Base-by-base conservation (phyloP, 305 asterid species). In the Solanum aculeatissimum region DNA sequence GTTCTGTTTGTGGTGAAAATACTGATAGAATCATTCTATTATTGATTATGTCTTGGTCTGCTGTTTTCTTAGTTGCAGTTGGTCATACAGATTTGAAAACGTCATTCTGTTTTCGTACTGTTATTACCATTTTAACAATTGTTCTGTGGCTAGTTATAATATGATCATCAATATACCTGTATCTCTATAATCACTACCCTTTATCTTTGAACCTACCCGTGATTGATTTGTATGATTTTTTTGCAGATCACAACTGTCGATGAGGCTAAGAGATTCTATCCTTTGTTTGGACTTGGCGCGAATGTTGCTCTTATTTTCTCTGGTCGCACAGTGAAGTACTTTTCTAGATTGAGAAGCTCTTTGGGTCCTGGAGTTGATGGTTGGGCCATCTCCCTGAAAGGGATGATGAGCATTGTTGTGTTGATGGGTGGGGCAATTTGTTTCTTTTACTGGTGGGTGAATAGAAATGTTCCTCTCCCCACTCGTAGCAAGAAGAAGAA, bases 251-350 rank as follows among this genome's bases (percentile, higher is more conserved):
- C 99, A 10, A 94, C 98, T 12, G 93, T 97, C 10, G 98, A 97
- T 0, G 99, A 97, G 87, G 99, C 99, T 87, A 97, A 97, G 91
- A 95, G 84, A 87, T 97, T 97, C 91, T 97, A 97, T 86, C 99
- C 99, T 82, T 91, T 97, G 32, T 97, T 97, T 62, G 99, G 98
- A 51, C 98, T 97, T 45, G 99, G 99, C 78, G 99, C 99, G n/a
- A 97, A 97, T 82, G 92, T 97, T 32, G 99, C 99, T 19, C 98
- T 97, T 77, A 54, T 97, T 85, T 97, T 97, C 94, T 97, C 99
- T 1, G 99, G 99, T 27, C 94, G 98, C 47, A 97, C 99, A 0
- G 99, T 97, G 85, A 97, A 97, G 87, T 97, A 97, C 89, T 97
- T 97, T 90, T 97, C 99, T 42, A 91, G 94, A 83, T 15, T 97